phyloP scores from a whole-genome alignment of 108 stramenopile genomes.

The Ochromonas danica region DNA sequence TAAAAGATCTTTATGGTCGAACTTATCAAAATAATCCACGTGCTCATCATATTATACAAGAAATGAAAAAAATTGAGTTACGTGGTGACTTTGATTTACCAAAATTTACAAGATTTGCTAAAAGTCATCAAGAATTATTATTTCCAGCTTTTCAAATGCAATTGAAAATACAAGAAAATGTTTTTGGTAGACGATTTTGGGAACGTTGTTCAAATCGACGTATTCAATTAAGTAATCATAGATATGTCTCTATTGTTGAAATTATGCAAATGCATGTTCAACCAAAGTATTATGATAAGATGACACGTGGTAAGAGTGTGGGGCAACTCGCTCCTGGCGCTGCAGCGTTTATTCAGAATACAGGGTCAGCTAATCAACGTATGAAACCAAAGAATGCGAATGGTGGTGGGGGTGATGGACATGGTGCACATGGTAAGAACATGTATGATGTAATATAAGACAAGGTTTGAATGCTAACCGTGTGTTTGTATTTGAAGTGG shows the following conservation, averaged over 20 bases:
- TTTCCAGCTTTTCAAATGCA: constrained; percentile 58
- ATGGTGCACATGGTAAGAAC: no score
- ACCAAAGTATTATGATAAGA: no score
- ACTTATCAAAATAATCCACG: constrained; percentile 42
- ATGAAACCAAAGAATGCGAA: no score
- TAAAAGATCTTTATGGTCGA: constrained; percentile 57
- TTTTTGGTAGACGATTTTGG: constrained; percentile 56
- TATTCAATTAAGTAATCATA: constrained; percentile 46
- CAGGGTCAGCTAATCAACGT: no score
- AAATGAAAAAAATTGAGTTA: neutral
- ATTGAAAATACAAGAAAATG: constrained; percentile 45
- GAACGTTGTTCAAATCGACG: constrained; percentile 39
- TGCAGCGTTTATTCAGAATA: no score
- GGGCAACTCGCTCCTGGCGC: no score
- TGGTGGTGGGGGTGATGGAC: no score
- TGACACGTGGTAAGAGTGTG: no score
- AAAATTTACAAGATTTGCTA: constrained; percentile 52
- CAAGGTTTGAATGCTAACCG: no score
- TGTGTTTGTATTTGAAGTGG: no score
- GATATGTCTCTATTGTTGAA: constrained; percentile 42
- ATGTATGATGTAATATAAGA: no score
- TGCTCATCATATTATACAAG: constrained; percentile 1
- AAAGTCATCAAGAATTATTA: constrained; percentile 55
- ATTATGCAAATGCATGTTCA: constrained; percentile 50
- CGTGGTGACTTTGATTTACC: constrained; percentile 36